A percentile compares a stretch with the other conserved stretches of the same genome.
Evolutionary conservation across 1,139 yeast species (phyloP).

Genomic region (Candida mesenterica): DNA sequence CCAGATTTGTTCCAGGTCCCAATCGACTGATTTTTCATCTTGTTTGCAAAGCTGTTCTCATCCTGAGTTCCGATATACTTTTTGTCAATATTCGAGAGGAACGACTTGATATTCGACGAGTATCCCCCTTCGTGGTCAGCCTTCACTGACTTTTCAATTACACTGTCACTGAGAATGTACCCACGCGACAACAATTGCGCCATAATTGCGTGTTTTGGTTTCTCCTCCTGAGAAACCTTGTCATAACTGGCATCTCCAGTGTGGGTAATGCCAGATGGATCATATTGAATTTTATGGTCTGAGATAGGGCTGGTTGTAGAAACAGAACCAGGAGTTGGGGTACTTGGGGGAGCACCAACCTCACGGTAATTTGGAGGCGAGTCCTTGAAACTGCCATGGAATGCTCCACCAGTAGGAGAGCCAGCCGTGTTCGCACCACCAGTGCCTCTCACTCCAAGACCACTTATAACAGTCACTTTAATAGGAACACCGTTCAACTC

Average conservation of each 20-base stretch:
- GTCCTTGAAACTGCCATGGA: slow-evolving; percentile 16
- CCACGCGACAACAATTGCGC: slow-evolving; percentile 78
- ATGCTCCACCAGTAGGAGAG: slow-evolving; percentile 15
- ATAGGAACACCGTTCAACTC: slow-evolving; percentile 62
- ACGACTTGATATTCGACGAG: slow-evolving; percentile 53
- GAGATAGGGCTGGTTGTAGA: too few species aligned
- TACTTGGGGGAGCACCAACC: slow-evolving; percentile 8
- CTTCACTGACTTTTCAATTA: slow-evolving; percentile 57
- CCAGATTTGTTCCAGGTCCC: slow-evolving; percentile 16
- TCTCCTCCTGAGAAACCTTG: slow-evolving; percentile 71
- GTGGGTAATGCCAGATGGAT: slow-evolving; percentile 14
- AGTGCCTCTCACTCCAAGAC: slow-evolving; percentile 1
- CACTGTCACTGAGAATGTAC: slow-evolving; percentile 61
- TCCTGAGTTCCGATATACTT: slow-evolving; percentile 60
- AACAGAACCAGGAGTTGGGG: too few species aligned
- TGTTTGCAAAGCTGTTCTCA: slow-evolving; percentile 31
- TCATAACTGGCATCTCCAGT: slow-evolving; percentile 37
- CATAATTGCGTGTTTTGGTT: slow-evolving; percentile 72
- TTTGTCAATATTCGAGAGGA: slow-evolving; percentile 53
- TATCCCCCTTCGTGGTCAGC: slow-evolving; percentile 67
- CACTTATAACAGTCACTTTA: slow-evolving; percentile 27
- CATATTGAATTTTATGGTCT: slow-evolving; percentile 25
- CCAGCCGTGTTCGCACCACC: slow-evolving; percentile 9
- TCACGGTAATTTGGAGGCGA: slow-evolving; percentile 16
- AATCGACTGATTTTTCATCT: slow-evolving; percentile 13